phyloP scores from a whole-genome alignment of 2,329 filamentous ascomycete genomes.

The Calonectria pseudoreteaudii region DNA sequence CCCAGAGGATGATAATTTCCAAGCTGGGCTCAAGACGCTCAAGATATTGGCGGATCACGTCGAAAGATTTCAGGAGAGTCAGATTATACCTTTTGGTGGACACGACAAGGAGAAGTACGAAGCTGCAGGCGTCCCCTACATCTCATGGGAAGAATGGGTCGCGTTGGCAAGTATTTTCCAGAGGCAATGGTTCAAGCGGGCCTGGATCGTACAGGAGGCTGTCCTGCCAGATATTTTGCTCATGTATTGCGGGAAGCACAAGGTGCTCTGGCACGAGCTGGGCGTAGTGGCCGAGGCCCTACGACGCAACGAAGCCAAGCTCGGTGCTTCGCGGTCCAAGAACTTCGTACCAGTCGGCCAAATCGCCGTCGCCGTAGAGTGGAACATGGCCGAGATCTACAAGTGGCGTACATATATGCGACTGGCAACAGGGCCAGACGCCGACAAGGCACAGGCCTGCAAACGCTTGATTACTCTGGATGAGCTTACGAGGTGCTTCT shows the following conservation, averaged over 20 bases:
- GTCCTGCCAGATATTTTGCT: constrained; percentile 37
- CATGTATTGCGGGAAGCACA: constrained; percentile 38
- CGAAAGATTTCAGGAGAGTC: constrained; percentile 29
- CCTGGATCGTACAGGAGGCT: constrained; percentile 45
- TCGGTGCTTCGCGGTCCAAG: constrained; percentile 26
- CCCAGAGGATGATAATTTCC: constrained; percentile 30
- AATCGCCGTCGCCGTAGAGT: constrained; percentile 37
- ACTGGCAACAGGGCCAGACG: constrained; percentile 1
- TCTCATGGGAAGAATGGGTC: constrained; percentile 31
- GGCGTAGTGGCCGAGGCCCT: constrained; percentile 34
- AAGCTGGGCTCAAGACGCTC: constrained; percentile 29
- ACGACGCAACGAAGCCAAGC: constrained; percentile 30
- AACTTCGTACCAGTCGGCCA: constrained; percentile 32
- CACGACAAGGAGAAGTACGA: constrained; percentile 34
- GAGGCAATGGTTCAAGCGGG: constrained; percentile 44
- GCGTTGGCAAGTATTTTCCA: constrained; percentile 39
- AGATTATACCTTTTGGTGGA: constrained; percentile 37
- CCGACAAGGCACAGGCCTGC: constrained; percentile 11
- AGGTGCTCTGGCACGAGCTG: constrained; percentile 32
- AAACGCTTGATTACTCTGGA: constrained; percentile 28
- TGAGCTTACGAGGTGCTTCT: constrained; percentile 33
- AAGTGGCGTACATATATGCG: constrained; percentile 33
- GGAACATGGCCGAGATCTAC: constrained; percentile 42
- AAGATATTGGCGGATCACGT: constrained; percentile 24
- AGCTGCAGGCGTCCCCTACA: constrained; percentile 30